Evolutionary conservation across 345 rosid species (phyloP).

Genomic region (Hypericum androsaemum): DNA sequence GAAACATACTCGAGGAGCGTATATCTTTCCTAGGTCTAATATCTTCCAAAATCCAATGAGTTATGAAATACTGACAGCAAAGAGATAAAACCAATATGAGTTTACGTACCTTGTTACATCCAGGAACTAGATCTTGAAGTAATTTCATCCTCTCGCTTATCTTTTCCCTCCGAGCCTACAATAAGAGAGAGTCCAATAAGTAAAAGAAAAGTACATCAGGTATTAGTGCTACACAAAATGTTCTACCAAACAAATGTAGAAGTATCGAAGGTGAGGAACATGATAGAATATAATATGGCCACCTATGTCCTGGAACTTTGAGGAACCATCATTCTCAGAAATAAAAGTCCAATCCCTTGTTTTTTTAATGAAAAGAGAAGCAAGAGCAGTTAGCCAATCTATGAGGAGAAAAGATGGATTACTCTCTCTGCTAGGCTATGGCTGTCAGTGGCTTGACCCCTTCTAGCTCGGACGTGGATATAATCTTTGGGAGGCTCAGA

Average conservation of each 20-base stretch:
- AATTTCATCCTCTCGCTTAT: slow-evolving; percentile 5
- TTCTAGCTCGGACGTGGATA: slow-evolving; percentile 24
- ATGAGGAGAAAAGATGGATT: slow-evolving; percentile 11
- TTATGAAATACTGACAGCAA: too few relatives aligned
- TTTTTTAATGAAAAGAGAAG: neutral
- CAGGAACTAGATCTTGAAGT: slow-evolving; percentile 3
- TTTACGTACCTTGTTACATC: slow-evolving; percentile 2
- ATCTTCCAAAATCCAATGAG: too few relatives aligned
- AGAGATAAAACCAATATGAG: too few relatives aligned
- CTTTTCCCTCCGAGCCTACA: slow-evolving; percentile 1
- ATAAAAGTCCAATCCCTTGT: neutral
- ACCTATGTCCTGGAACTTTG: too few relatives aligned
- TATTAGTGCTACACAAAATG: neutral
- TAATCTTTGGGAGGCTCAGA: slow-evolving; percentile 19
- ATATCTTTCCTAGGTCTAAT: neutral
- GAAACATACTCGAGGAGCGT: neutral
- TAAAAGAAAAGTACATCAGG: neutral
- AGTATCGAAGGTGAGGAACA: too few relatives aligned
- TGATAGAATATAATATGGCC: too few relatives aligned
- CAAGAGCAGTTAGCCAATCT: slow-evolving; percentile 7
- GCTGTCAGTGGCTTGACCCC: slow-evolving; percentile 32
- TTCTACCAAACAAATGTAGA: too few relatives aligned
- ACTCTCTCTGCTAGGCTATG: slow-evolving; percentile 31
- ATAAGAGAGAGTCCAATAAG: neutral
- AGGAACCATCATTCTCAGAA: too few relatives aligned